Conservation (phyloP, 495 filamentous ascomycete species). For the Astrocystis sublimbata region DNA sequence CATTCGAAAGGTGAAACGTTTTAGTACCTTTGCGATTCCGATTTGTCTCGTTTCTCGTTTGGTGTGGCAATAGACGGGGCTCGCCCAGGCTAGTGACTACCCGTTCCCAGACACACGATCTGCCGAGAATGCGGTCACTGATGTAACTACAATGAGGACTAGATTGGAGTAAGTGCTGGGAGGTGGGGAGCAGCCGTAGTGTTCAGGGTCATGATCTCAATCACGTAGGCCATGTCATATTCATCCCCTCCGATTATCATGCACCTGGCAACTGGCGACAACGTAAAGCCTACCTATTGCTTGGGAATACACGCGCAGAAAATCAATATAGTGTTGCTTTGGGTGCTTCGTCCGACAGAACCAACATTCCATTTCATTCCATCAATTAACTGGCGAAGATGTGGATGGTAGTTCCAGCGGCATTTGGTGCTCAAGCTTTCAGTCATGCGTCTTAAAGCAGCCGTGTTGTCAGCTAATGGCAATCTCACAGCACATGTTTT, state of each 20-base stretch:
- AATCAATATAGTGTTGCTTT: not conserved
- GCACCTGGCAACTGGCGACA: not conserved
- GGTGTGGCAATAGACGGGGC: slow-evolving; percentile 5
- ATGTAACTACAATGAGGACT: not conserved
- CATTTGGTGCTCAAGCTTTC: not conserved
- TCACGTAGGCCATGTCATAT: not conserved
- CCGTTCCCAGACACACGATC: slow-evolving; percentile 7
- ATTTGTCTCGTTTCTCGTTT: not conserved
- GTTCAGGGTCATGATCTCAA: not conserved
- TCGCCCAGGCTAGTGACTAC: slow-evolving; percentile 1
- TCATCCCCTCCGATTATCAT: not conserved
- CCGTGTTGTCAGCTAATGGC: not conserved
- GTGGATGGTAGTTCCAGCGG: not conserved
- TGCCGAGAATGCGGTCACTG: not conserved
- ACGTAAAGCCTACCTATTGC: not conserved
- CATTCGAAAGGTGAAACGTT: not conserved
- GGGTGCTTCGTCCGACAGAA: not conserved
- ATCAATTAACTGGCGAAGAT: slow-evolving; percentile 3
- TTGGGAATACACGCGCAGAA: not conserved
- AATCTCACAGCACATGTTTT: not conserved
- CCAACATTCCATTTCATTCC: not conserved
- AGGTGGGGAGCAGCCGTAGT: slow-evolving; percentile 5
- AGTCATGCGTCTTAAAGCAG: not conserved
- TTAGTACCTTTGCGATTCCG: not conserved
- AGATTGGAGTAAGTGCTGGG: not conserved